Percentiles rank a stretch among this genome's conserved stretches.
These are phyloP conservation scores for Hydrangea macrophylla DNA, from an alignment of 148 eudicot genomes.

Conservation along the genomic window DNA sequence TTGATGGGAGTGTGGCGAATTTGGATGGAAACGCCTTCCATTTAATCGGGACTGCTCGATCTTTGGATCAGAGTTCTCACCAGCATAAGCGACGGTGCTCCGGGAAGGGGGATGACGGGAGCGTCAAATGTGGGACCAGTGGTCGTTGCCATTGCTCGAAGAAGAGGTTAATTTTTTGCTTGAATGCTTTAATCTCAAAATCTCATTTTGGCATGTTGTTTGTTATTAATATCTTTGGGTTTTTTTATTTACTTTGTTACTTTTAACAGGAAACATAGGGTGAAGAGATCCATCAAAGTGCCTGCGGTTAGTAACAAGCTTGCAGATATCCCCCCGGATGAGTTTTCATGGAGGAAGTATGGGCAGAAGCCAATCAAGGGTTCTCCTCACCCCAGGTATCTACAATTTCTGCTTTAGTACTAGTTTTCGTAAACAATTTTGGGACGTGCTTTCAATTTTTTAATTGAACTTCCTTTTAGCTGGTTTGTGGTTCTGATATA, in stretches of 20 bases:
- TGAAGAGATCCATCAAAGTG: slow-evolving; percentile 80
- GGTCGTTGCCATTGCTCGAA: slow-evolving; percentile 91
- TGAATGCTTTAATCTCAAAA: not conserved
- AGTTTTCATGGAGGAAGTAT: slow-evolving; percentile 65
- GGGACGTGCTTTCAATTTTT: not conserved
- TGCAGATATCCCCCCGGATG: slow-evolving; percentile 89
- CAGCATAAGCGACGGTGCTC: slow-evolving; percentile 64
- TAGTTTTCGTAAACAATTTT: not conserved
- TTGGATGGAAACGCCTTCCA: slow-evolving; percentile 56
- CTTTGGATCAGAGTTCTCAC: slow-evolving; percentile 50
- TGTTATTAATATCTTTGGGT: not conserved
- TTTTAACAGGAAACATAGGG: slow-evolving; percentile 69
- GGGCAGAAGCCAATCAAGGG: slow-evolving; percentile 65
- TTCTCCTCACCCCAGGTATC: slow-evolving; percentile 54
- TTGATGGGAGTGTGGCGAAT: slow-evolving; percentile 80
- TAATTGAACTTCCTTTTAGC: not conserved
- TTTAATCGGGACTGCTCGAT: slow-evolving; percentile 47
- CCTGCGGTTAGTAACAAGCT: slow-evolving; percentile 87
- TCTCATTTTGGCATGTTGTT: slow-evolving; percentile 8
- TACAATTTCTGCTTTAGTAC: not conserved
- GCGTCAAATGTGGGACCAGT: slow-evolving; percentile 61
- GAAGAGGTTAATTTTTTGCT: slow-evolving; percentile 55
- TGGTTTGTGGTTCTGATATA: too few species aligned
- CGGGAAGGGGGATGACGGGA: slow-evolving; percentile 62
- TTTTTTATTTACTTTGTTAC: slow-evolving; percentile 6